Conservation (phyloP, 208 protist species). For the Crithidia thermophila region DNA sequence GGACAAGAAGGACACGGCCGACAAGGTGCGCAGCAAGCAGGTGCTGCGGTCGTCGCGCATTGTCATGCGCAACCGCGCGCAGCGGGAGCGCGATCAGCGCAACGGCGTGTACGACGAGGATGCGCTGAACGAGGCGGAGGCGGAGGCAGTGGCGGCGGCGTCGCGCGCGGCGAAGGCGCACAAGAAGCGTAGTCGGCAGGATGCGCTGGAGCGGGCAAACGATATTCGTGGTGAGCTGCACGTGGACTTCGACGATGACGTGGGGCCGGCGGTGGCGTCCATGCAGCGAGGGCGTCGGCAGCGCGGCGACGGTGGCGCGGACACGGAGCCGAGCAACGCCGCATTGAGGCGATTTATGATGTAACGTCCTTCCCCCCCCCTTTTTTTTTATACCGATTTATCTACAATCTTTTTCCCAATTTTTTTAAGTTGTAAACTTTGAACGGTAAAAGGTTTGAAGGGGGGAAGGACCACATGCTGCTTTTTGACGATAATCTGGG, state of each 20-base stretch:
- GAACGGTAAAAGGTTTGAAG: no score
- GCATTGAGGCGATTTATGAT: conserved; percentile 48
- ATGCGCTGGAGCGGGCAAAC: conserved; percentile 34
- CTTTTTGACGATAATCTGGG: no score
- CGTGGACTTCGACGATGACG: conserved; percentile 12
- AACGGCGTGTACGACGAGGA: conserved; percentile 58
- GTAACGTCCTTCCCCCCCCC: neutral
- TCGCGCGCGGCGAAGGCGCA: conserved; percentile 26
- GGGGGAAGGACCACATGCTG: no score
- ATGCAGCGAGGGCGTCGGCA: conserved; percentile 2
- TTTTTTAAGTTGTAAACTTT: no score
- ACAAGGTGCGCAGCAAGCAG: conserved; percentile 91
- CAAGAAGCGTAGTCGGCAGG: conserved; percentile 38
- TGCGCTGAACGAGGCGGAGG: conserved; percentile 51
- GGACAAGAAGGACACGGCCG: conserved; percentile 89
- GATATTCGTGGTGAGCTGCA: conserved; percentile 56
- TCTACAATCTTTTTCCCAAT: no score
- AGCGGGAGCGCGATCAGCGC: conserved; percentile 40
- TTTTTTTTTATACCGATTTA: neutral
- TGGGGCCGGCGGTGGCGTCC: conserved; percentile 2
- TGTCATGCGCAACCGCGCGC: conserved; percentile 57
- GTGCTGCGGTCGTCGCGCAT: conserved; percentile 78
- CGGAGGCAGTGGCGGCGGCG: conserved; percentile 31
- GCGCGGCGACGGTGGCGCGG: neutral
- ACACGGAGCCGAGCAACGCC: conserved; percentile 30